Percentiles rank a stretch among this genome's conserved stretches.
phyloP scores from a whole-genome alignment of 2,329 filamentous ascomycete species.

The Biscogniauxia mediterranea region DNA sequence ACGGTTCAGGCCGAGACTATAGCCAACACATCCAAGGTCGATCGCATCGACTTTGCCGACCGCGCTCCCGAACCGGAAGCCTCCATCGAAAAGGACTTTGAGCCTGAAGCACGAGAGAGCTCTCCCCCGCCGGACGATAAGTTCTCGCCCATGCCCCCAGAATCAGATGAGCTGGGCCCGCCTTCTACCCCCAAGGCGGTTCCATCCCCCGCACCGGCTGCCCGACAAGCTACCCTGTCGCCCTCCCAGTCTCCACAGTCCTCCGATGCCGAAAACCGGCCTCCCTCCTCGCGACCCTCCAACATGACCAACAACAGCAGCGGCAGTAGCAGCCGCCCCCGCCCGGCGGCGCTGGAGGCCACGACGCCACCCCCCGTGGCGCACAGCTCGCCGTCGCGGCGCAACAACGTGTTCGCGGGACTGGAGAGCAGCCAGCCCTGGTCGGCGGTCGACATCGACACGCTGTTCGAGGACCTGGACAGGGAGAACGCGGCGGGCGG shows the following conservation, averaged over 20 bases:
- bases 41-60: constrained; percentile 18
- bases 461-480: constrained; percentile 56
- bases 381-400: constrained; percentile 60
- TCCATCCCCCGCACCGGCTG: constrained; percentile 46
- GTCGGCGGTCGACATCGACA: constrained; percentile 74
- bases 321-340: constrained; percentile 44
- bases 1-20: constrained; percentile 21
- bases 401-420: constrained; percentile 55
- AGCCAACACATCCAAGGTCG: constrained; percentile 15
- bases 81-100: constrained; percentile 21
- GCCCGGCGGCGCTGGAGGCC: too few species aligned
- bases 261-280: constrained; percentile 77
- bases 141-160: constrained; percentile 30
- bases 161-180: constrained; percentile 21
- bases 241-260: constrained; percentile 71
- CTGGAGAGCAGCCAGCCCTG: constrained; percentile 63
- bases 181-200: constrained; percentile 44
- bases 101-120: constrained; percentile 14
- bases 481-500: constrained; percentile 49
- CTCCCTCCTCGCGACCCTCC: constrained; percentile 64
- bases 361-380: constrained; percentile 11
- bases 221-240: constrained; percentile 54
- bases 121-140: constrained; percentile 20
- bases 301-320: constrained; percentile 46
- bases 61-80: constrained; percentile 4